A percentile compares a stretch with the other conserved stretches of the same genome.
Conservation (phyloP, 352 stramenopile species). For the Elongisporangium undulatum region DNA sequence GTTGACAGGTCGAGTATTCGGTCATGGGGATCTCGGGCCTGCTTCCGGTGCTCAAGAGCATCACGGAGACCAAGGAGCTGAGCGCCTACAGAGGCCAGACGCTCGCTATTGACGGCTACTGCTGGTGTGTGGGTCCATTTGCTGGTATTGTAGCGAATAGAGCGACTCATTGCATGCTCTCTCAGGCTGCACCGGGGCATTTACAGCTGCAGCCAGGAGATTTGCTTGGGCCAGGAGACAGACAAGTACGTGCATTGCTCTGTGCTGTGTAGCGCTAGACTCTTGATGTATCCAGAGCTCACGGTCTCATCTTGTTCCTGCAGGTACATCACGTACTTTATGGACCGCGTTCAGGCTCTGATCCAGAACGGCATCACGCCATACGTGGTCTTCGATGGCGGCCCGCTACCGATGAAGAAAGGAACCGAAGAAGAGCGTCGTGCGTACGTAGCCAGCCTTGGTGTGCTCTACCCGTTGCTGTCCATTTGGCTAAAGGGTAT, state of each 20-base stretch:
- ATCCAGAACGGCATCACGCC: conserved; percentile 52
- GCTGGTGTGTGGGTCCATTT: conserved; percentile 41
- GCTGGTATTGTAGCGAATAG: not conserved
- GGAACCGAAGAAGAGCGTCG: conserved; percentile 67
- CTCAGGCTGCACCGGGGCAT: conserved; percentile 78
- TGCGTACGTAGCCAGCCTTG: conserved; percentile 24
- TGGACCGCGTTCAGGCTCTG: conserved; percentile 49
- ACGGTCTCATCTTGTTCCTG: not conserved
- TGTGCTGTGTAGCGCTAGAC: too few species aligned
- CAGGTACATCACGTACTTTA: conserved; percentile 80
- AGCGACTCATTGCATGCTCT: not conserved
- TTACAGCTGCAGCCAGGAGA: conserved; percentile 68
- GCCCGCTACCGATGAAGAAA: conserved; percentile 72
- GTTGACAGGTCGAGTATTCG: not conserved
- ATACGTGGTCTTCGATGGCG: conserved; percentile 80
- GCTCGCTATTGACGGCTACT: conserved; percentile 79
- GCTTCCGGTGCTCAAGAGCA: conserved; percentile 69
- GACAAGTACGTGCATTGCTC: conserved; percentile 43
- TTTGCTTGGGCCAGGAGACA: conserved; percentile 59
- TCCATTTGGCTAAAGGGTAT: too few species aligned
- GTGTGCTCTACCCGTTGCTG: too few species aligned
- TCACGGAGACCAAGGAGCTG: conserved; percentile 56
- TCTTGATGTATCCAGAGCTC: not conserved
- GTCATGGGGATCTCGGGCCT: conserved; percentile 60
- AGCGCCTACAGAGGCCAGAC: conserved; percentile 53